Conservation (phyloP, 768 basidiomycete species). For the Cyathus striatus region DNA sequence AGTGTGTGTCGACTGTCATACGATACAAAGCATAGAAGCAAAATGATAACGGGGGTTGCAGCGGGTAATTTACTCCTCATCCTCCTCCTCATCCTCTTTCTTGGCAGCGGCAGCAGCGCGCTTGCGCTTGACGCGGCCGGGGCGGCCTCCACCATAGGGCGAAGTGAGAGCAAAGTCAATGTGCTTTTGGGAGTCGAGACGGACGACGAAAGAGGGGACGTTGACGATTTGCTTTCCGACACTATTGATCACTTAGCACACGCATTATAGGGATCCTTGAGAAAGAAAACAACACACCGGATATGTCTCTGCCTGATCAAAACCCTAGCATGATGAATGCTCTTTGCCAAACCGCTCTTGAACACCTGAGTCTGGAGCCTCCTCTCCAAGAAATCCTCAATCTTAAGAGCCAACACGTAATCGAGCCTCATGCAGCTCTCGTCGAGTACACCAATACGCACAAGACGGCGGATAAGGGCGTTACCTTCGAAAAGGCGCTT, state of each 20-base stretch:
- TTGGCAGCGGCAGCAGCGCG: conserved; percentile 89
- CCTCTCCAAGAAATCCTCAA: conserved; percentile 99
- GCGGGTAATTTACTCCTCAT: conserved; percentile 57
- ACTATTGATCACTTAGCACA: no score
- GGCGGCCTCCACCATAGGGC: conserved; percentile 91
- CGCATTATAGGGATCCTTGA: no score
- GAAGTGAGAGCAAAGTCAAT: conserved; percentile 98
- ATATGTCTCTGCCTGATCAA: conserved; percentile 98
- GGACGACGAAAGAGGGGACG: conserved; percentile 97
- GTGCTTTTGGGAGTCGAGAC: conserved; percentile 99
- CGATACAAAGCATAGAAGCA: conserved; percentile 21
- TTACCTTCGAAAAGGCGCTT: conserved; percentile 99
- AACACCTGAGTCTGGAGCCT: conserved; percentile 99
- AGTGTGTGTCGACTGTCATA: not conserved
- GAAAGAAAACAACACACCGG: conserved; percentile 61
- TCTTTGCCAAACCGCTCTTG: conserved; percentile 97
- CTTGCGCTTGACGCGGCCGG: conserved; percentile 98
- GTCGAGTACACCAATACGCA: conserved; percentile 99
- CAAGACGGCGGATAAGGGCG: conserved; percentile 91
- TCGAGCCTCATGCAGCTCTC: conserved; percentile 99
- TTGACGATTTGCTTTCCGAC: conserved; percentile 99
- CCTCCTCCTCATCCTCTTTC: conserved; percentile 85
- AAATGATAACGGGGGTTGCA: no score
- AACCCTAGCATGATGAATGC: conserved; percentile 97
- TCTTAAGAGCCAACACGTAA: conserved; percentile 99